phyloP scores from a whole-genome alignment of 108 stramenopile genomes.

The Nitzschia putrida region DNA sequence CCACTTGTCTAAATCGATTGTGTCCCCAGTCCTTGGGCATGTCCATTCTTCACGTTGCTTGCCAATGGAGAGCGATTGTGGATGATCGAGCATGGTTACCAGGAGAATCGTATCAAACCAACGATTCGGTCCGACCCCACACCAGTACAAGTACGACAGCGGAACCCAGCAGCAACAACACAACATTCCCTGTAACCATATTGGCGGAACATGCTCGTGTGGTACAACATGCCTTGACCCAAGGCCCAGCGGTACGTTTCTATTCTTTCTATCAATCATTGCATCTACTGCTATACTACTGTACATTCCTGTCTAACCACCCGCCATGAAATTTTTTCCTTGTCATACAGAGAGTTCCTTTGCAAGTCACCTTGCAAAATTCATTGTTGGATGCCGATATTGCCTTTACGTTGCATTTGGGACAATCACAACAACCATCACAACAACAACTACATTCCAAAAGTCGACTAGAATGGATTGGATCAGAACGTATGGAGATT shows the following conservation, averaged over 20 bases:
- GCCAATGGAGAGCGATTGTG: constrained; percentile 63
- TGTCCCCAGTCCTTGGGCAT: constrained; percentile 48
- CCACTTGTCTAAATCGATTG: constrained; percentile 71
- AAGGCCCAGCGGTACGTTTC: constrained; percentile 46
- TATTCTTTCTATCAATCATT: too few relatives aligned
- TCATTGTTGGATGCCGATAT: constrained; percentile 53
- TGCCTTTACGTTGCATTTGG: constrained; percentile 60
- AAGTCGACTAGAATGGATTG: constrained; percentile 63
- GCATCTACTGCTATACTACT: too few relatives aligned
- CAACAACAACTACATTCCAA: too few relatives aligned
- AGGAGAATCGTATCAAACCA: constrained; percentile 67
- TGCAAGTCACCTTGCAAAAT: constrained; percentile 63
- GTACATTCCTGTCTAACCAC: too few relatives aligned
- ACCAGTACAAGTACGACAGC: too few relatives aligned
- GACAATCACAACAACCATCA: constrained; percentile 23
- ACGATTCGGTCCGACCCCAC: constrained; percentile 52
- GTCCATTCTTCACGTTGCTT: constrained; percentile 60
- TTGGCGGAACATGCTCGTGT: constrained; percentile 53
- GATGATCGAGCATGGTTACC: constrained; percentile 38
- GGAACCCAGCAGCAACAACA: too few relatives aligned
- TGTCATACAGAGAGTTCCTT: constrained; percentile 49
- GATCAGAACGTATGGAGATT: constrained; percentile 44
- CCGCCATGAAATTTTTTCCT: too few relatives aligned
- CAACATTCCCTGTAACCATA: constrained; percentile 65
- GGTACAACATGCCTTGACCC: constrained; percentile 63